Conservation (phyloP, 2,329 filamentous ascomycete species). For the Nothomitra cinnamomea region DNA sequence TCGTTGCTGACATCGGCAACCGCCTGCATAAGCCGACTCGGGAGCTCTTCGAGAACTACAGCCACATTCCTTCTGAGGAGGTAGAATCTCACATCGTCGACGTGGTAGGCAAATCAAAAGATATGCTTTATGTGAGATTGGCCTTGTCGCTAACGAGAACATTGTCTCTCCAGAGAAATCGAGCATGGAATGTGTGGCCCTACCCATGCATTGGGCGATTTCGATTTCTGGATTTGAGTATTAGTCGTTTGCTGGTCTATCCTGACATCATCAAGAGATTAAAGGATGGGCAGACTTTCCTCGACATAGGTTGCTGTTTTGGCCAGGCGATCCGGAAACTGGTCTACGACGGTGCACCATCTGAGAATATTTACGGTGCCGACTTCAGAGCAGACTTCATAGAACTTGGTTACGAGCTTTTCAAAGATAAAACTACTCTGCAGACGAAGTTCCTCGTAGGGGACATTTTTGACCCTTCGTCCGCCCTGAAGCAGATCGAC, state of each 20-base stretch:
- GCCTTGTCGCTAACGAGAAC: too few relatives aligned
- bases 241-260: constrained; percentile 20
- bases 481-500: constrained; percentile 9
- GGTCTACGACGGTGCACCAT: constrained; percentile 19
- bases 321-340: constrained; percentile 29
- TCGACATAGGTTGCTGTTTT: constrained; percentile 28
- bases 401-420: constrained; percentile 25
- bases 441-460: constrained; percentile 15
- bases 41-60: not conserved
- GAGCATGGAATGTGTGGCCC: constrained; percentile 9
- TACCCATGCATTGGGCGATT: constrained; percentile 29
- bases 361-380: constrained; percentile 18
- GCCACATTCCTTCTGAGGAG: not conserved
- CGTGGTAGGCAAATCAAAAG: not conserved
- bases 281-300: constrained; percentile 17
- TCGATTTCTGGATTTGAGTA: constrained; percentile 25
- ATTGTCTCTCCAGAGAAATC: not conserved
- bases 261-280: constrained; percentile 13
- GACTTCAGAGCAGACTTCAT: constrained; percentile 23
- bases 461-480: constrained; percentile 10
- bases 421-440: constrained; percentile 20
- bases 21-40: too few relatives aligned
- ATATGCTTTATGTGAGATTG: not conserved
- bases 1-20: too few relatives aligned
- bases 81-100: not conserved